These are phyloP conservation scores for Mariannaea sp. DNA, from an alignment of 2,329 filamentous ascomycete genomes.

Conservation along the genomic window DNA sequence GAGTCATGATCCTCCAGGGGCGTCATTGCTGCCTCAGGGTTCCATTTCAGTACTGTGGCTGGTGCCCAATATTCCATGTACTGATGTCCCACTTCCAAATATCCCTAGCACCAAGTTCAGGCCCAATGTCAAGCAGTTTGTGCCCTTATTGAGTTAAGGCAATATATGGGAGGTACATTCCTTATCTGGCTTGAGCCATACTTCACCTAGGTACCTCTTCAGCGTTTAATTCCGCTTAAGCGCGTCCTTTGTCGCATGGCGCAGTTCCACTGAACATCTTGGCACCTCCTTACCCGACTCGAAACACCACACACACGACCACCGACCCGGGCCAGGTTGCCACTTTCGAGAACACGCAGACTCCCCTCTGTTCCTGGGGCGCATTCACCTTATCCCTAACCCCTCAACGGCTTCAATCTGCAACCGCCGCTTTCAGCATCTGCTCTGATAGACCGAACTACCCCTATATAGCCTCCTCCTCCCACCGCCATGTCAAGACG, in stretches of 20 bases:
- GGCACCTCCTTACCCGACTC: constrained; percentile 36
- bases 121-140: constrained; percentile 7
- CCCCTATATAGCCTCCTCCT: constrained; percentile 2
- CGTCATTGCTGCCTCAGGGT: constrained; percentile 16
- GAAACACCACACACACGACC: constrained; percentile 18
- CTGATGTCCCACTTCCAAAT: neutral
- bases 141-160: constrained; percentile 11
- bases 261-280: constrained; percentile 34
- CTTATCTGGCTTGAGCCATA: constrained; percentile 6
- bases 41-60: constrained; percentile 12
- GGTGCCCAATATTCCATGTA: constrained; percentile 2
- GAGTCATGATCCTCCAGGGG: neutral
- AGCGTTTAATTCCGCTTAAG: constrained; percentile 29
- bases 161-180: constrained; percentile 20
- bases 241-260: constrained; percentile 11
- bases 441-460: neutral
- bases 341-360: constrained; percentile 27
- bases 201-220: neutral
- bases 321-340: constrained; percentile 31
- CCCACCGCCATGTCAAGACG: constrained; percentile 72
- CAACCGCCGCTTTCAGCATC: neutral
- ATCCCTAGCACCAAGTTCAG: no score
- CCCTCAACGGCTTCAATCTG: constrained; percentile 2
- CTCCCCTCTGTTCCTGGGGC: constrained; percentile 10
- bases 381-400: neutral